phyloP scores from a whole-genome alignment of 768 basidiomycete genomes.

The Termitomyces heimii region DNA sequence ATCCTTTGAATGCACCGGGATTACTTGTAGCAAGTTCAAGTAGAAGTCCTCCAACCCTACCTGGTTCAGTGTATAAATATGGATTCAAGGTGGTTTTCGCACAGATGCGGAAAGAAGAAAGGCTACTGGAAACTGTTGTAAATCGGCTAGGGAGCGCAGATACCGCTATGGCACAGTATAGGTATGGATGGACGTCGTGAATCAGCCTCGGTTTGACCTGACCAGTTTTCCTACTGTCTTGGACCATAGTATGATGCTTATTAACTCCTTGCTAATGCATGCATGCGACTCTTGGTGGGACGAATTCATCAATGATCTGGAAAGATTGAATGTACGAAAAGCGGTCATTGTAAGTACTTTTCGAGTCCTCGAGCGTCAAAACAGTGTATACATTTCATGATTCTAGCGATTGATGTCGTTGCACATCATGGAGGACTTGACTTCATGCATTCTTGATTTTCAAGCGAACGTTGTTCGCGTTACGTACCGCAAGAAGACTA shows the following conservation, averaged over 20 bases:
- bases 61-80: conserved; percentile 74
- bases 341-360: conserved; percentile 67
- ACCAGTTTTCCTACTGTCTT: conserved; percentile 3
- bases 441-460: conserved; percentile 82
- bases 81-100: conserved; percentile 83
- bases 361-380: background rate
- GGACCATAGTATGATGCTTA: conserved; percentile 75
- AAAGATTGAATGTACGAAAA: conserved; percentile 71
- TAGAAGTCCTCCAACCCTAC: conserved; percentile 41
- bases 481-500: conserved; percentile 75
- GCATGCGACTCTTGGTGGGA: conserved; percentile 77
- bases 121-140: conserved; percentile 78
- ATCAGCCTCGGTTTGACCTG: background rate
- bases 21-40: conserved; percentile 56
- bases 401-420: conserved; percentile 75
- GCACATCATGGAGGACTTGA: conserved; percentile 74
- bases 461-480: conserved; percentile 81
- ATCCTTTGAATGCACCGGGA: conserved; percentile 62
- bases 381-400: background rate
- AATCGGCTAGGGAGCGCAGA: conserved; percentile 74
- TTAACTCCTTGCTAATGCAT: conserved; percentile 79
- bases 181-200: conserved; percentile 33
- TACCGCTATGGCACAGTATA: conserved; percentile 79
- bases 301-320: conserved; percentile 69
- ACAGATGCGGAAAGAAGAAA: conserved; percentile 70